Conservation (phyloP, 1,284 basidiomycete genomes). For the Trichosporon asahii region DNA sequence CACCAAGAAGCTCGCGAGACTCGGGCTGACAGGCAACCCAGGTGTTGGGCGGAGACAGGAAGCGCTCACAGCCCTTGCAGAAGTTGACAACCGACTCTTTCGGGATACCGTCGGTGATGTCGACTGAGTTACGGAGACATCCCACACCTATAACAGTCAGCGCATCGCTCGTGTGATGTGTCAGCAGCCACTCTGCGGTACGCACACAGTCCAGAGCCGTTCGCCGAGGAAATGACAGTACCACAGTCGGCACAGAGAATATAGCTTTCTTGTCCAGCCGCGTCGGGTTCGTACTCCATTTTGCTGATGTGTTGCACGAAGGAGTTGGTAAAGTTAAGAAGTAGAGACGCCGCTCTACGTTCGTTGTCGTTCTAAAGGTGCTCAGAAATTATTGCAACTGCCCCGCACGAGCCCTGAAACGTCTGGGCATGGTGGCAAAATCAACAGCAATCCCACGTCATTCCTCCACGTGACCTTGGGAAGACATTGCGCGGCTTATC, state of each 20-base stretch:
- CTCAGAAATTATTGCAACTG: slow-evolving; percentile 6
- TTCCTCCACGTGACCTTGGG: neutral
- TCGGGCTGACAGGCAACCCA: slow-evolving; percentile 88
- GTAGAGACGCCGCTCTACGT: neutral
- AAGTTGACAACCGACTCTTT: slow-evolving; percentile 94
- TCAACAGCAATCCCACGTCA: slow-evolving; percentile 10
- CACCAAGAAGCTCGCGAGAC: slow-evolving; percentile 79
- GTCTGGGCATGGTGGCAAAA: slow-evolving; percentile 5
- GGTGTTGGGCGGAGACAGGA: slow-evolving; percentile 81
- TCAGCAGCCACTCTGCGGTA: slow-evolving; percentile 34
- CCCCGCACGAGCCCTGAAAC: slow-evolving; percentile 4
- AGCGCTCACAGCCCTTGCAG: slow-evolving; percentile 94
- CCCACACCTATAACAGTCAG: slow-evolving; percentile 34
- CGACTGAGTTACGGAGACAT: slow-evolving; percentile 61
- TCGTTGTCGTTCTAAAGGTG: neutral
- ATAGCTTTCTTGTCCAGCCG: slow-evolving; percentile 46
- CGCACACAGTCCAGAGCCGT: slow-evolving; percentile 87
- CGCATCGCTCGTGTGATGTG: slow-evolving; percentile 80
- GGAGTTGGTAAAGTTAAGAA: neutral
- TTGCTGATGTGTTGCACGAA: neutral
- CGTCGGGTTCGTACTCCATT: slow-evolving; percentile 50
- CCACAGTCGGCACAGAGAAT: slow-evolving; percentile 58
- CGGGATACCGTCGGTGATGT: slow-evolving; percentile 97
- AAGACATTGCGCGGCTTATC: neutral
- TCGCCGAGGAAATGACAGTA: slow-evolving; percentile 77